Evolutionary conservation across 805 yeast genomes (phyloP).

Genomic region (Kuraishia piskuri): DNA sequence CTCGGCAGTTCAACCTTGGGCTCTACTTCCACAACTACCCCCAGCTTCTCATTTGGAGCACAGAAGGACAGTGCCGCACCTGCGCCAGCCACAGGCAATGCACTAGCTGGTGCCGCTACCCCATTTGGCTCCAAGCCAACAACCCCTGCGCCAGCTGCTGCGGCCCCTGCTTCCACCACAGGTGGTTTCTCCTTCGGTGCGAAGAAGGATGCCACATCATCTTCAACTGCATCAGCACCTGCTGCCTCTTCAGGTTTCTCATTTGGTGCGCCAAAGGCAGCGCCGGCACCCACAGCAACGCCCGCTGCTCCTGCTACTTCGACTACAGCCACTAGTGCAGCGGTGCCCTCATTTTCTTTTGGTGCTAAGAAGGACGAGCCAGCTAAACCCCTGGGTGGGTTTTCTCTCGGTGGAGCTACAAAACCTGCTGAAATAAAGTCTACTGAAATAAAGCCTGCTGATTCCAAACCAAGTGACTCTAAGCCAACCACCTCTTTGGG

Average conservation of each 20-base stretch:
- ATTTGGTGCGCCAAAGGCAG: conserved; percentile 7
- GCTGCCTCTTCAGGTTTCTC: conserved; percentile 5
- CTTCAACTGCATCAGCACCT: background rate
- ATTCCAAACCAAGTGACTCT: conserved; percentile 5
- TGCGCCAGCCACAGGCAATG: background rate
- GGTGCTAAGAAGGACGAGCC: conserved; percentile 2
- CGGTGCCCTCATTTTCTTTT: conserved; percentile 1
- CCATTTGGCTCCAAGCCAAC: background rate
- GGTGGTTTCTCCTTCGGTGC: conserved; percentile 8
- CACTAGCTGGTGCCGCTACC: background rate
- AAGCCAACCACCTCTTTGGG: conserved; percentile 4
- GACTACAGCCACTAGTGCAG: background rate
- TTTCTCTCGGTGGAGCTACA: conserved; percentile 4
- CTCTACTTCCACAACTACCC: background rate
- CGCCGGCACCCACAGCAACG: background rate
- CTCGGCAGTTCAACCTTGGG: background rate
- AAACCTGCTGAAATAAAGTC: conserved; percentile 5
- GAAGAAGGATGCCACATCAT: conserved; percentile 2
- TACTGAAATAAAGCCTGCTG: conserved; percentile 3
- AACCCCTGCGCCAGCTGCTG: background rate
- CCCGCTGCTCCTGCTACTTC: background rate
- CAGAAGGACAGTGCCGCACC: background rate
- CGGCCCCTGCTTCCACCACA: conserved; percentile 3
- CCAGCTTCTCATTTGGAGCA: too few relatives aligned
- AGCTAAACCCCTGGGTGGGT: conserved; percentile 1